Evolutionary conservation across 768 basidiomycete species (phyloP).

Genomic region (Termitomyces sp.): DNA sequence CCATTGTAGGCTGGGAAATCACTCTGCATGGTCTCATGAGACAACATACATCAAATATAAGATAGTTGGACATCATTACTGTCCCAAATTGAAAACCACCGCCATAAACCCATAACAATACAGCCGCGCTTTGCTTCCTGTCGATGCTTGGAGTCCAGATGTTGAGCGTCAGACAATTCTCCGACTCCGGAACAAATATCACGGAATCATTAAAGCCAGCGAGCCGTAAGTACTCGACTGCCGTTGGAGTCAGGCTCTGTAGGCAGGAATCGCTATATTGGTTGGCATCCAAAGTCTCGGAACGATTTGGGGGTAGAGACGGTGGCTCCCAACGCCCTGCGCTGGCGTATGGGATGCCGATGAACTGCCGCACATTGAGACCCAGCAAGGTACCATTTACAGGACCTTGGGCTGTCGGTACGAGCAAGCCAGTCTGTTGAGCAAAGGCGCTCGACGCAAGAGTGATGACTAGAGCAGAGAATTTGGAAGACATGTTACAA

Average conservation of each 20-base stretch:
- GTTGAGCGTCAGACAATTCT: too few species aligned
- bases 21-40: constrained; percentile 15
- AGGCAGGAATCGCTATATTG: constrained; percentile 17
- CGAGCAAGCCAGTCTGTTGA: constrained; percentile 14
- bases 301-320: background rate
- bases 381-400: constrained; percentile 5
- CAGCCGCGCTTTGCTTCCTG: too few species aligned
- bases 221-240: constrained; percentile 17
- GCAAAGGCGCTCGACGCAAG: background rate
- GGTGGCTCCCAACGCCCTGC: background rate
- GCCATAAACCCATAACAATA: too few species aligned
- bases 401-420: constrained; percentile 23
- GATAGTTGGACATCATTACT: too few species aligned
- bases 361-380: constrained; percentile 6
- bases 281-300: background rate
- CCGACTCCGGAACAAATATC: constrained; percentile 8
- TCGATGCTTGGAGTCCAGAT: too few species aligned
- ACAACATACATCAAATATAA: too few species aligned
- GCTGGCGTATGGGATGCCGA: too few species aligned
- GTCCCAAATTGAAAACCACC: too few species aligned
- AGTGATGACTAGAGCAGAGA: background rate
- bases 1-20: constrained; percentile 22
- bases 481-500: background rate
- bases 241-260: background rate
- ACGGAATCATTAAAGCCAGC: constrained; percentile 14